Evolutionary conservation across 805 yeast genomes (phyloP), one percentile per base, ranked within the genome.

Genomic region (Zygotorulaspora chibaensis): DNA sequence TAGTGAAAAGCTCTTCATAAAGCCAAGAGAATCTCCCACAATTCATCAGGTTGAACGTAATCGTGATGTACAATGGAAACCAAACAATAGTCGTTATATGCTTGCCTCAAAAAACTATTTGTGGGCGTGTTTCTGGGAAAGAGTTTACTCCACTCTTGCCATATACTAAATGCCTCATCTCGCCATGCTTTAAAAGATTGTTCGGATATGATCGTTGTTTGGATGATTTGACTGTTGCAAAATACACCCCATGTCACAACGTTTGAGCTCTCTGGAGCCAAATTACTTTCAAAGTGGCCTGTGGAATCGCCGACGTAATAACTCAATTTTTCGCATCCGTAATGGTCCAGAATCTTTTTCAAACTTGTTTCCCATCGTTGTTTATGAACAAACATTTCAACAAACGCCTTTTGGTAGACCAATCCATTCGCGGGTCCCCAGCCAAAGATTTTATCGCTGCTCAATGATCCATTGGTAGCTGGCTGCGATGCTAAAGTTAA

Each of bases 201-300:
- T 55, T 81, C 85, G 61, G 90, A 96, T 46, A 93, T 82, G 50
- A 90, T 84, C 0, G 99, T 93, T 0, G 97, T 86, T 65, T 90
- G 97, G 30, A 88, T 78, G 30, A 89, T 83, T 61, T 88, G 96
- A 52, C 89, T 79, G 65, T 83, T 83, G 7, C 95, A 95, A 74
- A 93, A 91, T 2, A 86, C 96, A 51, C 98, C 99, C 99, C 99
- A 93, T 1, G 99, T 93, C 8, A 93, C 95, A 23, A 93, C 96
- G 52, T 83, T 84, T 36, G 88, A 81, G 28, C 78, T 62, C 16
- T 68, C 72, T 1, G 70, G 62, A 1, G 72, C 71, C 59, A 83
- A 67, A 55, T 84, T 88, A 2, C 93, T 77, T 25, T 73, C 70
- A 51, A 87, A 81, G 8, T 66, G 57, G 1, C 83, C 83, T 7